Percentiles rank a stretch among this genome's conserved stretches.
Evolutionary conservation across 1,139 yeast genomes (phyloP).

Genomic region (Meyerozyma sp.): DNA sequence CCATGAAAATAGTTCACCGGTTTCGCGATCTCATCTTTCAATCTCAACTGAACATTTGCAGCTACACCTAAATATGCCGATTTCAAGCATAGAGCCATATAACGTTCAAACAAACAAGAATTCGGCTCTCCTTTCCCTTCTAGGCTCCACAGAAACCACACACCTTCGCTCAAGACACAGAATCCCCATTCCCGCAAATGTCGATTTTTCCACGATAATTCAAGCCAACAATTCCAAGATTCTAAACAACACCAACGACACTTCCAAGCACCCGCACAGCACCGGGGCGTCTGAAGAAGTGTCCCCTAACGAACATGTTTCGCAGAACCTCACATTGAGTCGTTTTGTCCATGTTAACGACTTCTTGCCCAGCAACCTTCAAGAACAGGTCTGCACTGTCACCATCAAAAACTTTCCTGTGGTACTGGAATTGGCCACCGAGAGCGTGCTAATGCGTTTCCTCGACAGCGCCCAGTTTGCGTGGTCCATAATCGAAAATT

Average conservation of each 20-base stretch:
- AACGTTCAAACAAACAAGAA: slow-evolving; percentile 11
- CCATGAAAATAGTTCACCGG: not conserved
- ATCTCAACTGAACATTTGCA: not conserved
- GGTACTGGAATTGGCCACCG: slow-evolving; percentile 23
- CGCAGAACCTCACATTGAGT: slow-evolving; percentile 4
- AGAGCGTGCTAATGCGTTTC: slow-evolving; percentile 18
- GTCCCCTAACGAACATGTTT: not conserved
- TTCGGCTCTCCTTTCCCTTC: slow-evolving; percentile 10
- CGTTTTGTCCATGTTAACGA: slow-evolving; percentile 18
- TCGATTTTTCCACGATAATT: slow-evolving; percentile 20
- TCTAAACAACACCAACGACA: slow-evolving; percentile 4
- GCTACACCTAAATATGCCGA: slow-evolving; percentile 2
- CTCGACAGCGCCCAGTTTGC: slow-evolving; percentile 3
- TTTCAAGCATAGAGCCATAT: slow-evolving; percentile 11
- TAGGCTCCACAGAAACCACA: slow-evolving; percentile 5
- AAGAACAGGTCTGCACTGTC: slow-evolving; percentile 34
- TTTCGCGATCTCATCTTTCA: not conserved
- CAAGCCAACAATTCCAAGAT: slow-evolving; percentile 19
- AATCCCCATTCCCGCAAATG: slow-evolving; percentile 17
- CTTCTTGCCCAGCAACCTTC: slow-evolving; percentile 26
- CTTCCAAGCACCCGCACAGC: not conserved
- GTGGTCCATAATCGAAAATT: not conserved
- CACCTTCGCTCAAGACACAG: not conserved
- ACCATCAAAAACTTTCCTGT: slow-evolving; percentile 30
- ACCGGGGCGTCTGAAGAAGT: not conserved